Evolutionary conservation across 83 land plant genomes (phyloP).

Genomic region (Picea engelmannii): DNA sequence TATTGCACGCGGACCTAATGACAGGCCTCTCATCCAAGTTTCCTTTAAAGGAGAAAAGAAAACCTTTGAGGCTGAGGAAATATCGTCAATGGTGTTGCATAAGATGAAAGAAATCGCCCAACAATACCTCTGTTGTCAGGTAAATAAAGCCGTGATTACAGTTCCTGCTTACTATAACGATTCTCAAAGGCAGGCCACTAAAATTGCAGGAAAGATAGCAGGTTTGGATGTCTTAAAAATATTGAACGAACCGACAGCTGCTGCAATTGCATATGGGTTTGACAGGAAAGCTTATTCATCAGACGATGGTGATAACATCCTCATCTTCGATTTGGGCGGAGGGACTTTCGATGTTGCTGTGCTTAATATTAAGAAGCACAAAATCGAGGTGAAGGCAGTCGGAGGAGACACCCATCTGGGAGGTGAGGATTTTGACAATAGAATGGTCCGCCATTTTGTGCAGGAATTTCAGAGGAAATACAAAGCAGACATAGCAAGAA

Average conservation of each 20-base stretch:
- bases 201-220: slow-evolving; percentile 24
- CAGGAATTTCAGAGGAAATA: slow-evolving; percentile 3
- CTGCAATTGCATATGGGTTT: slow-evolving; percentile 37
- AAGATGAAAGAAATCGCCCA: slow-evolving; percentile 33
- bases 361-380: background rate
- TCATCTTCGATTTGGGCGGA: slow-evolving; percentile 26
- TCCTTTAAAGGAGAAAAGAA: slow-evolving; percentile 23
- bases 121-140: slow-evolving; percentile 14
- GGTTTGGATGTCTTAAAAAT: slow-evolving; percentile 15
- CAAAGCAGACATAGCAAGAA: slow-evolving; percentile 3
- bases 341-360: slow-evolving; percentile 18
- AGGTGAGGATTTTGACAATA: too few relatives aligned
- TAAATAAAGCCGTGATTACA: slow-evolving; percentile 30
- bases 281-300: slow-evolving; percentile 23
- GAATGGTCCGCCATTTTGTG: slow-evolving; percentile 23
- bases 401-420: slow-evolving; percentile 31
- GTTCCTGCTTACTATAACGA: slow-evolving; percentile 36
- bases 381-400: slow-evolving; percentile 22
- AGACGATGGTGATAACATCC: slow-evolving; percentile 18
- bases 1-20: slow-evolving; percentile 26
- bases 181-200: slow-evolving; percentile 34
- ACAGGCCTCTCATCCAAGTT: slow-evolving; percentile 30
- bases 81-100: slow-evolving; percentile 27
- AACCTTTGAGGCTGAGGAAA: slow-evolving; percentile 19
- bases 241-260: slow-evolving; percentile 33